These are phyloP conservation scores for Cyamopsis tetragonoloba DNA, from an alignment of 306 rosid species.

Conservation along the genomic window DNA sequence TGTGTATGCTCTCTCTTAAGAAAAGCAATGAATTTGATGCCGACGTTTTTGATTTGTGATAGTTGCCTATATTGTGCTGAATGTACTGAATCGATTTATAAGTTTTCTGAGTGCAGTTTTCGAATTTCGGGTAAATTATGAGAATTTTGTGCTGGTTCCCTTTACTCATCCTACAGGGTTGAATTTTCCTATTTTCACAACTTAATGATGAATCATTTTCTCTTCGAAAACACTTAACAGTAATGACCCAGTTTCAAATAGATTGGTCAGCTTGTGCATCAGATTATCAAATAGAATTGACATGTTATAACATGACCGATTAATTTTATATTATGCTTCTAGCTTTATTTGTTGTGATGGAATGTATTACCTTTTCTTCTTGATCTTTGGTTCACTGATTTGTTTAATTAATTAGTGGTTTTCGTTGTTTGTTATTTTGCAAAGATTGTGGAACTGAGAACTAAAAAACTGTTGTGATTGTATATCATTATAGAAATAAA, in stretches of 20 bases:
- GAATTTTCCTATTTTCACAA: conserved; percentile 1
- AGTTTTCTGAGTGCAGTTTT: not conserved
- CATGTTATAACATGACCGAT: conserved; percentile 8
- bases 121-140: conserved; percentile 2
- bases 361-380: not conserved
- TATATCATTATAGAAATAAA: conserved; percentile 42
- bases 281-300: conserved; percentile 8
- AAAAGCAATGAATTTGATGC: not conserved
- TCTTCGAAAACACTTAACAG: not conserved
- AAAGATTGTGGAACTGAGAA: conserved; percentile 54
- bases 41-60: not conserved
- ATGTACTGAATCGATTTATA: not conserved
- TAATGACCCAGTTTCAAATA: not conserved
- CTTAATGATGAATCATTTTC: not conserved
- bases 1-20: not conserved
- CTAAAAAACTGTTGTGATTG: conserved; percentile 47
- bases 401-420: conserved; percentile 1
- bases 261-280: conserved; percentile 1
- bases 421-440: conserved; percentile 20
- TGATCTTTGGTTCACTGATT: not conserved
- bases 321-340: not conserved
- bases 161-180: not conserved
- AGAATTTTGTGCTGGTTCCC: not conserved
- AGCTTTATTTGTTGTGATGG: not conserved
- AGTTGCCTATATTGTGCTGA: not conserved